Base-by-base conservation (phyloP, 345 rosid species). In the Iberis pinnata region DNA sequence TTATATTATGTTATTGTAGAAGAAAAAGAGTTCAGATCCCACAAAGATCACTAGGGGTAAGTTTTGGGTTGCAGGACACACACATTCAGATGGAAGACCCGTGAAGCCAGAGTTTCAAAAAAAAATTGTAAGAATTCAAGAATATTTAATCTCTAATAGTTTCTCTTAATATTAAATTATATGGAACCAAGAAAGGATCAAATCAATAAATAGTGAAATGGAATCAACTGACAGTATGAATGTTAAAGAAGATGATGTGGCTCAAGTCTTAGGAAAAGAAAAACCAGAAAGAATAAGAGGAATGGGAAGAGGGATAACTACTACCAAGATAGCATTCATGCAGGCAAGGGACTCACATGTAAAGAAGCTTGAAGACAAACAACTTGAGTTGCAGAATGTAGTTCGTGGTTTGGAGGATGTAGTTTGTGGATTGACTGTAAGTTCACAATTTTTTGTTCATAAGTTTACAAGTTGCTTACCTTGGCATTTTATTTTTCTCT, bases 81-180 rank as follows among this genome's bases (percentile, higher is more conserved):
- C 52, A 26, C 52, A 47, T 47, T 47, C 36, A 25, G 36, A 47
- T 47, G 20, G 36, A 19, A 47, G 20, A 47, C 36, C 52, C 26
- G 36, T 47, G 17, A 26, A 12, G 20, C 36, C 36, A 2, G 33
- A 46, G 18, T 25, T 46, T 25, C 33, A 24, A 24, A 18, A 24
- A 1, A 25, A 17, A 2, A 29, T 46, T 14, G 35, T 46, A 5
- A 13, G 19, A 7, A 29, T 29, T 29, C 33, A 3, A 22, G 25
- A 22, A 22, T 22, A 3, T 22, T 22, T 29, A 29, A 9, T 29
- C 8, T 29, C 33, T 29, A 5, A 29, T 2, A 2, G 2, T 29
- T 2, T 29, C 33, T n/a, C n/a, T n/a, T n/a, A 22, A 3, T 22
- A 6, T 22, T 9, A 5, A 3, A 29, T 29, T 29, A 7, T 29